Percentiles rank a stretch among this genome's conserved stretches.
Evolutionary conservation across 2,329 filamentous ascomycete species (phyloP).

Genomic region (Colletotrichum australisinense): DNA sequence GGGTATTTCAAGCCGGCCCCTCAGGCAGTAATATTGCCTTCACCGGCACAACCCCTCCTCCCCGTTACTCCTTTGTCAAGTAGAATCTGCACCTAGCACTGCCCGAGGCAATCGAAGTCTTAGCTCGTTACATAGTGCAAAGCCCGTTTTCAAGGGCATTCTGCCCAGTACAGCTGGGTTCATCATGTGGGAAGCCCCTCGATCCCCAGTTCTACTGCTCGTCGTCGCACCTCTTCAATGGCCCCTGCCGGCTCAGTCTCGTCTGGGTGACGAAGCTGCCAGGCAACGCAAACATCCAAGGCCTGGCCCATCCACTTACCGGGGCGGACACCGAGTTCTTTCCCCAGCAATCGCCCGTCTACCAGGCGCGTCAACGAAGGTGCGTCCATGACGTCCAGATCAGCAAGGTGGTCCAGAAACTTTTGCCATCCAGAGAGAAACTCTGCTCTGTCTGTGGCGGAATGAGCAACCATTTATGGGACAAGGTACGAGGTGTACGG

Average conservation of each 20-base stretch:
- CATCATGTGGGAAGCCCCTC: not conserved
- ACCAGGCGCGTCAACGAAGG: conserved; percentile 72
- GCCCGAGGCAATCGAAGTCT: not conserved
- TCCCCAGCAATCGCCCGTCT: conserved; percentile 79
- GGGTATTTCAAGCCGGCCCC: not conserved
- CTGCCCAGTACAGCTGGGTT: not conserved
- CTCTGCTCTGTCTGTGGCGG: conserved; percentile 52
- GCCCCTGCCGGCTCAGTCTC: conserved; percentile 68
- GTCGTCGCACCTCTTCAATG: conserved; percentile 68
- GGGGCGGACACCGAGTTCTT: conserved; percentile 75
- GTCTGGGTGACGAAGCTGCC: conserved; percentile 86
- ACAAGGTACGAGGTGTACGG: not conserved
- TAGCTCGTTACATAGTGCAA: not conserved
- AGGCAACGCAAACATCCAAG: conserved; percentile 83
- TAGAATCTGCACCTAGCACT: not conserved
- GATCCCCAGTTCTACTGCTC: conserved; percentile 64
- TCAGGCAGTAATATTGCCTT: not conserved
- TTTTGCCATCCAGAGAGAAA: conserved; percentile 63
- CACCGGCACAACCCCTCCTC: not conserved
- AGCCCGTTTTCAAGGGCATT: not conserved
- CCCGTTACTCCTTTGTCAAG: not conserved
- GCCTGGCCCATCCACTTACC: conserved; percentile 88
- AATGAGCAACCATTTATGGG: not conserved
- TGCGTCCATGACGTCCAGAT: conserved; percentile 68
- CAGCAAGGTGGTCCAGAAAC: conserved; percentile 66